These are phyloP conservation scores for Taphrina confusa DNA, from an alignment of 1,139 yeast species.

Conservation along the genomic window DNA sequence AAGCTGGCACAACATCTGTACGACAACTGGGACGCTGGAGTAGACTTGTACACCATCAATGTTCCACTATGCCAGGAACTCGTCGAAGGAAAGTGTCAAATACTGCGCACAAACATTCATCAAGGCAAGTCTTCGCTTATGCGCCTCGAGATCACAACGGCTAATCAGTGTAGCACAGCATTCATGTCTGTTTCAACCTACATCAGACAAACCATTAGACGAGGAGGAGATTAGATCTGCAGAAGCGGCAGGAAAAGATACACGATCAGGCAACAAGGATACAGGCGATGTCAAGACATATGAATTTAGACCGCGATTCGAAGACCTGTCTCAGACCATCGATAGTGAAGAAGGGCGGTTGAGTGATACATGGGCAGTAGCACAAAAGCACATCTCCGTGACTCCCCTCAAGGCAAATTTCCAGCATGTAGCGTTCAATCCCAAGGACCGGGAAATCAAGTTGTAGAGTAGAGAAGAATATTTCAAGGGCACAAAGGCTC, in stretches of 20 bases:
- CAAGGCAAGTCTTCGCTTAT: slow-evolving; percentile 76
- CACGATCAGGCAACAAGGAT: slow-evolving; percentile 52
- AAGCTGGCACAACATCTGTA: slow-evolving; percentile 62
- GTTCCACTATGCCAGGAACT: slow-evolving; percentile 67
- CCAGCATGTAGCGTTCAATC: slow-evolving; percentile 44
- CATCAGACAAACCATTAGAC: slow-evolving; percentile 66
- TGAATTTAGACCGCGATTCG: slow-evolving; percentile 14
- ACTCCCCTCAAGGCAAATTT: slow-evolving; percentile 80
- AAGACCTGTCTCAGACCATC: slow-evolving; percentile 1
- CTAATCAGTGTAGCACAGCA: slow-evolving; percentile 41
- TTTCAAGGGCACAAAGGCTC: too few relatives aligned
- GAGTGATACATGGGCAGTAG: slow-evolving; percentile 30
- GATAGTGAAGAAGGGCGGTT: slow-evolving; percentile 10
- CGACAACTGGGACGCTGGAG: slow-evolving; percentile 56
- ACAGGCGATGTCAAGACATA: slow-evolving; percentile 44
- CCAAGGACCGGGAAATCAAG: slow-evolving; percentile 25
- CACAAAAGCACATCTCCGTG: slow-evolving; percentile 53
- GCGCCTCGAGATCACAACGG: slow-evolving; percentile 39
- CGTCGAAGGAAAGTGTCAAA: slow-evolving; percentile 56
- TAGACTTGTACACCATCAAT: slow-evolving; percentile 79
- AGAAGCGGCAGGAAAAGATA: slow-evolving; percentile 55
- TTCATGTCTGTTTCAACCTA: slow-evolving; percentile 38
- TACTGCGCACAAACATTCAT: slow-evolving; percentile 71
- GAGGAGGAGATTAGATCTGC: slow-evolving; percentile 63
- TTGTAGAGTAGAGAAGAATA: too few relatives aligned